These are phyloP conservation scores for Saccharomycopsis malanga DNA, from an alignment of 805 yeast species.

Conservation along the genomic window DNA sequence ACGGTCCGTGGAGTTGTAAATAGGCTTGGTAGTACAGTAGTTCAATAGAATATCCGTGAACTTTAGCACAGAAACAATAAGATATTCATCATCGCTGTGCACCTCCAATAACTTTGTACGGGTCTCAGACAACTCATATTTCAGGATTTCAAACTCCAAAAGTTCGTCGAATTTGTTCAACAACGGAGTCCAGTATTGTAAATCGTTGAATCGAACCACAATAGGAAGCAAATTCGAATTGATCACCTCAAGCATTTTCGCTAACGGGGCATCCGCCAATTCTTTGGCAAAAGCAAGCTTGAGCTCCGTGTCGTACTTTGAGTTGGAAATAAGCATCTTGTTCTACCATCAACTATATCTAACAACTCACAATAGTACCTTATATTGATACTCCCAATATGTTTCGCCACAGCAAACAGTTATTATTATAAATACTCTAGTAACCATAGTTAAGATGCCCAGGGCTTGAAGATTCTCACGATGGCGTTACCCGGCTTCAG, in stretches of 20 bases:
- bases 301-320: conserved; percentile 1
- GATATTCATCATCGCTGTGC: conserved; percentile 37
- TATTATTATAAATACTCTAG: no score
- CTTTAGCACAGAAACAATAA: conserved; percentile 46
- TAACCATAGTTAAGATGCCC: no score
- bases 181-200: conserved; percentile 70
- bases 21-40: conserved; percentile 42
- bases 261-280: conserved; percentile 32
- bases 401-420: no score
- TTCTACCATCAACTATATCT: no score
- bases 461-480: no score
- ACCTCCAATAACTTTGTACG: conserved; percentile 41
- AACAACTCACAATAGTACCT: no score
- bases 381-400: no score
- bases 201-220: conserved; percentile 27
- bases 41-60: conserved; percentile 61
- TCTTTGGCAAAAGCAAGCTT: conserved; percentile 29
- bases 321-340: conserved; percentile 4
- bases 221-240: conserved; percentile 25
- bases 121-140: conserved; percentile 34
- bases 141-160: conserved; percentile 45
- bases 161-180: conserved; percentile 70
- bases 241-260: conserved; percentile 36
- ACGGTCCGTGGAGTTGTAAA: conserved; percentile 24
- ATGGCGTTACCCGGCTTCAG: no score